A percentile compares a stretch with the other conserved stretches of the same genome.
Evolutionary conservation across 2,329 filamentous ascomycete genomes (phyloP).

Genomic region (Cladosporium sp.): DNA sequence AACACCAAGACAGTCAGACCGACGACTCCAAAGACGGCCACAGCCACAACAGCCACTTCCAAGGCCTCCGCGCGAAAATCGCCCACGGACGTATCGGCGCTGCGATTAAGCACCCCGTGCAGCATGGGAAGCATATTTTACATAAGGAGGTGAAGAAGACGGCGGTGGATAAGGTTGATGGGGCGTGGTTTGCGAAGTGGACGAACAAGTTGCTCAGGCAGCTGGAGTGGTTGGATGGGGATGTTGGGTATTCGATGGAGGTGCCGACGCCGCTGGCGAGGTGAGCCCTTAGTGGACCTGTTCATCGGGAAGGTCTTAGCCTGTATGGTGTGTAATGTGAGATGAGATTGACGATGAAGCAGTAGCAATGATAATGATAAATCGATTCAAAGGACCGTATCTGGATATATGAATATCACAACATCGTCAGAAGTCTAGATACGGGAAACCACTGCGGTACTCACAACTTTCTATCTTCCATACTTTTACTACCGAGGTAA

Average conservation of each 20-base stretch:
- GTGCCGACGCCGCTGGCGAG: not conserved
- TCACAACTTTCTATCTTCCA: not conserved
- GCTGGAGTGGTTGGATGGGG: conserved; percentile 18
- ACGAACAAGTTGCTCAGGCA: conserved; percentile 17
- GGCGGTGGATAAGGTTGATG: conserved; percentile 17
- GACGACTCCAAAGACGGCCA: not conserved
- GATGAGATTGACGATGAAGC: too few species aligned
- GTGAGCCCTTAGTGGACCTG: too few species aligned
- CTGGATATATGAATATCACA: too few species aligned
- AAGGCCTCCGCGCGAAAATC: conserved; percentile 3
- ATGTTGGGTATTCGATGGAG: conserved; percentile 17
- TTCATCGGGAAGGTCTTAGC: too few species aligned
- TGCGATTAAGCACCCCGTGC: conserved; percentile 3
- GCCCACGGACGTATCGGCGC: not conserved
- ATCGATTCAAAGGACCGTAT: too few species aligned
- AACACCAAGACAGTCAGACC: not conserved
- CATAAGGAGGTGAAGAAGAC: conserved; percentile 17
- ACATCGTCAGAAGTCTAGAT: too few species aligned
- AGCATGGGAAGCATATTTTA: not conserved
- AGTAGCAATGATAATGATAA: too few species aligned
- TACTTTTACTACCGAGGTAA: too few species aligned
- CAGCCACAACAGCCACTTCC: not conserved
- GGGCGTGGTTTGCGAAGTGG: conserved; percentile 20
- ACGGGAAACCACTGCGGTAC: not conserved
- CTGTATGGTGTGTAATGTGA: too few species aligned